Percentiles rank a stretch among this genome's conserved stretches.
These are phyloP conservation scores for Thermothielavioides terrestris DNA, from an alignment of 495 filamentous ascomycete genomes.

Conservation along the genomic window DNA sequence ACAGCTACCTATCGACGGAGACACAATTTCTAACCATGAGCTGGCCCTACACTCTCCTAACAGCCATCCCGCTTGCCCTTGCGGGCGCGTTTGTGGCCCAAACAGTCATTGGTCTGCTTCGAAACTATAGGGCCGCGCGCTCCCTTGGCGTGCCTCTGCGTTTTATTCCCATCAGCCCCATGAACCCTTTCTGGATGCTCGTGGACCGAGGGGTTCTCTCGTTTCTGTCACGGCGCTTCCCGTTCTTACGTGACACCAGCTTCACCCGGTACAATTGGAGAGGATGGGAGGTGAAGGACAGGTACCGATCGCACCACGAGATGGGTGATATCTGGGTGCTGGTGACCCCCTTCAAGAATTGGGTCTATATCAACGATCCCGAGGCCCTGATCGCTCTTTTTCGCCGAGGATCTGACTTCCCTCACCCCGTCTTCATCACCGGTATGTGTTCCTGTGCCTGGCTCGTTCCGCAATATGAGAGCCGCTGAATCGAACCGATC, in stretches of 20 bases:
- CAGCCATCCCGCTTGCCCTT: no score
- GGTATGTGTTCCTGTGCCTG: neutral
- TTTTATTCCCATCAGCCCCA: conserved; percentile 26
- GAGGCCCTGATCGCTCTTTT: conserved; percentile 31
- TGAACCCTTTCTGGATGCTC: conserved; percentile 25
- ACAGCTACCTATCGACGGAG: no score
- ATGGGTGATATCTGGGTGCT: conserved; percentile 35
- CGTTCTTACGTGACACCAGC: conserved; percentile 20
- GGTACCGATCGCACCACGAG: conserved; percentile 31
- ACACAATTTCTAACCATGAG: no score
- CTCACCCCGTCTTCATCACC: conserved; percentile 31
- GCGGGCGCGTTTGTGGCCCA: no score
- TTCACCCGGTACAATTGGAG: conserved; percentile 28
- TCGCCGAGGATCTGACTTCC: conserved; percentile 33
- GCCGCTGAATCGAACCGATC: no score
- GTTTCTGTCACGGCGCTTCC: conserved; percentile 14
- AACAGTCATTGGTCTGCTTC: no score
- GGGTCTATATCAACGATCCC: conserved; percentile 35
- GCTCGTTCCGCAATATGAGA: no score
- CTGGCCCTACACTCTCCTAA: no score
- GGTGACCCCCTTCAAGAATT: conserved; percentile 35
- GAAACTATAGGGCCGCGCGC: conserved; percentile 24
- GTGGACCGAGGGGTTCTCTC: conserved; percentile 19
- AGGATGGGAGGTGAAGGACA: conserved; percentile 31
- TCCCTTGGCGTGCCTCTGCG: conserved; percentile 32